A percentile compares a stretch with the other conserved stretches of the same genome.
These are phyloP conservation scores for Ochetophila trinervis DNA, from an alignment of 306 rosid species.

Conservation along the genomic window DNA sequence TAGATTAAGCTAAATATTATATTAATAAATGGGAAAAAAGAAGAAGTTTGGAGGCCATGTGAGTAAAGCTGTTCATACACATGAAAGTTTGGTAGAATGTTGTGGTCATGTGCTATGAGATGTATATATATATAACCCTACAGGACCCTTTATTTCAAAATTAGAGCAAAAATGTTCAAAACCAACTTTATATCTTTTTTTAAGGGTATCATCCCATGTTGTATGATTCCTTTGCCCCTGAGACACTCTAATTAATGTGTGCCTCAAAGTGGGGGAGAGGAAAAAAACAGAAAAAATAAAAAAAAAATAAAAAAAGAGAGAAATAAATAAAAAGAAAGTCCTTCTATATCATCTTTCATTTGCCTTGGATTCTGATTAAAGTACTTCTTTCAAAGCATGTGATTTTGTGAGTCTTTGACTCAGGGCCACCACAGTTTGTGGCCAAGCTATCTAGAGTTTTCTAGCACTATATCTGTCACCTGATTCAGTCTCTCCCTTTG, in stretches of 20 bases:
- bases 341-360: slow-evolving; percentile 16
- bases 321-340: too few species aligned
- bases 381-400: slow-evolving; percentile 31
- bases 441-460: slow-evolving; percentile 5
- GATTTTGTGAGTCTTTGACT: slow-evolving; percentile 22
- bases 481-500: background rate
- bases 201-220: slow-evolving; percentile 23
- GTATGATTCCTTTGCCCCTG: slow-evolving; percentile 29
- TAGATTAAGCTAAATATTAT: too few species aligned
- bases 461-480: background rate
- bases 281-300: background rate
- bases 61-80: slow-evolving; percentile 14
- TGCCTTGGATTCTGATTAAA: slow-evolving; percentile 45
- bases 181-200: background rate
- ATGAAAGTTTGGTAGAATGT: background rate
- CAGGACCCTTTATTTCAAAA: slow-evolving; percentile 19
- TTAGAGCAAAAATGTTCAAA: slow-evolving; percentile 5
- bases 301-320: too few species aligned
- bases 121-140: background rate
- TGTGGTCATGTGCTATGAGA: slow-evolving; percentile 21
- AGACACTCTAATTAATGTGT: slow-evolving; percentile 30
- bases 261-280: slow-evolving; percentile 21
- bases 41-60: slow-evolving; percentile 17
- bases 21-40: background rate
- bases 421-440: slow-evolving; percentile 18